Conservation (phyloP, 2,329 filamentous ascomycete species). For the Calonectria multiphialidica region DNA sequence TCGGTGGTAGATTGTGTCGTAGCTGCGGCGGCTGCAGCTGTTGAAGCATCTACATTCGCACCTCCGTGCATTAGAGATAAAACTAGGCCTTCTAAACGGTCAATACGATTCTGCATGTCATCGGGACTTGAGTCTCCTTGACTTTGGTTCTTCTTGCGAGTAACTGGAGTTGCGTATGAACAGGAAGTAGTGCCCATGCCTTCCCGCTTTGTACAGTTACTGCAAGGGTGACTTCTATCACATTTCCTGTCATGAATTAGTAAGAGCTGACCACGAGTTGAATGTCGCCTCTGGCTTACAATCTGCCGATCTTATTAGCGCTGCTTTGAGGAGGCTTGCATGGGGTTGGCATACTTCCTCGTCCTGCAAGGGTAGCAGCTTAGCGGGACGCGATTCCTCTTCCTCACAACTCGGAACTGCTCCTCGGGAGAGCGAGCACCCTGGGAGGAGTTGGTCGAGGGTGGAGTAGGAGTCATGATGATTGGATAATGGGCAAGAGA, state of each 20-base stretch:
- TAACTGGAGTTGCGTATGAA: slow-evolving; percentile 80
- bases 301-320: slow-evolving; percentile 54
- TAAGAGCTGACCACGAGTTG: slow-evolving; percentile 5
- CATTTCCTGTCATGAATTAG: slow-evolving; percentile 77
- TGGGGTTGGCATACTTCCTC: slow-evolving; percentile 77
- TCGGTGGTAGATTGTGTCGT: slow-evolving; percentile 54
- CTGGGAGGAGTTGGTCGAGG: slow-evolving; percentile 82
- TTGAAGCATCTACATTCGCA: slow-evolving; percentile 60
- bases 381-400: slow-evolving; percentile 90
- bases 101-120: slow-evolving; percentile 99
- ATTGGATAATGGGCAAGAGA: slow-evolving; percentile 34
- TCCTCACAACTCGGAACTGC: slow-evolving; percentile 88
- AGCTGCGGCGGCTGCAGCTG: slow-evolving; percentile 51
- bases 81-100: slow-evolving; percentile 92
- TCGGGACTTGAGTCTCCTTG: slow-evolving; percentile 76
- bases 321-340: slow-evolving; percentile 11
- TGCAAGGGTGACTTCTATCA: slow-evolving; percentile 90
- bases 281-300: slow-evolving; percentile 40
- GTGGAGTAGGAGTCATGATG: slow-evolving; percentile 80
- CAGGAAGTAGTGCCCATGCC: slow-evolving; percentile 84
- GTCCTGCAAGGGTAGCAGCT: slow-evolving; percentile 93
- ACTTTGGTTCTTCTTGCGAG: slow-evolving; percentile 80
- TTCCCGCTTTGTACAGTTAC: slow-evolving; percentile 94
- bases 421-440: slow-evolving; percentile 85
- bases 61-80: slow-evolving; percentile 95